Evolutionary conservation across 2,329 filamentous ascomycete genomes (phyloP).

Genomic region (Paracamarosporium sp.): DNA sequence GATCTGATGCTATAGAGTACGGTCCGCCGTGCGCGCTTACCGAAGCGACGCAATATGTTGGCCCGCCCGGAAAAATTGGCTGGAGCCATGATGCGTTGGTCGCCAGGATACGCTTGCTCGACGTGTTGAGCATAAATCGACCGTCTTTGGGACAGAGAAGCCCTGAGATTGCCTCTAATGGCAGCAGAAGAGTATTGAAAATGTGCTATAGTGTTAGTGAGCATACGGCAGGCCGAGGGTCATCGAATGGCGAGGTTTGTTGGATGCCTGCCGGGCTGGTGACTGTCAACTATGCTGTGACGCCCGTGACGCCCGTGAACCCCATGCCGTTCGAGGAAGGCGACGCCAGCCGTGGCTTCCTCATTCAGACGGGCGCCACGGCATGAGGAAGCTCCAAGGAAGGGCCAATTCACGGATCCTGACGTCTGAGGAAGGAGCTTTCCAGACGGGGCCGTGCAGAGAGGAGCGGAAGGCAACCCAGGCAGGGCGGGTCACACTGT

Average conservation of each 20-base stretch:
- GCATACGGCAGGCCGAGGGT: not conserved
- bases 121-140: not conserved
- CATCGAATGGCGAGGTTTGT: not conserved
- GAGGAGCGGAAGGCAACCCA: slow-evolving; percentile 13
- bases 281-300: no score
- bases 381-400: no score
- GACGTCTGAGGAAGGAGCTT: no score
- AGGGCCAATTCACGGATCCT: no score
- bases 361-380: not conserved
- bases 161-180: not conserved
- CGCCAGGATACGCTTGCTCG: slow-evolving; percentile 1
- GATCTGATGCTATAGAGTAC: not conserved
- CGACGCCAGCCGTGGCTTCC: not conserved
- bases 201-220: not conserved
- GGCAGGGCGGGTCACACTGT: slow-evolving; percentile 1
- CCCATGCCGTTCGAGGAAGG: not conserved
- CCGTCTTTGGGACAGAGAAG: not conserved
- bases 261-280: no score
- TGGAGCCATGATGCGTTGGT: not conserved
- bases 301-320: not conserved
- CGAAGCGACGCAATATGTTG: slow-evolving; percentile 2
- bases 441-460: not conserved
- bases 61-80: not conserved
- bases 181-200: not conserved
- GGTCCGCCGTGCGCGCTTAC: not conserved